Evolutionary conservation across 306 rosid genomes (phyloP).

Genomic region (Sicyos edulis): DNA sequence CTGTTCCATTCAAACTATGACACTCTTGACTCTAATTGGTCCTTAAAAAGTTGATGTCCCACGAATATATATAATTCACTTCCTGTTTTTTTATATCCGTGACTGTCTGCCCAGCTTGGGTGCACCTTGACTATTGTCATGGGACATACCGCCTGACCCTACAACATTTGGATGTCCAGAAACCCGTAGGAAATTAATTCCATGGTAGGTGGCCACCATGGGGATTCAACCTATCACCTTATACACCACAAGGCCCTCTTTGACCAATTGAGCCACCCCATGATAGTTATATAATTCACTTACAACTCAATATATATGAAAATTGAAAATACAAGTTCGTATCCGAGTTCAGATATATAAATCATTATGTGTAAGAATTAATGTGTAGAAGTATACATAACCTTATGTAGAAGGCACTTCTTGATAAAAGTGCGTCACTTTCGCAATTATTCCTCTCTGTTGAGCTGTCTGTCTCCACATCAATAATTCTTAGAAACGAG

Average conservation of each 20-base stretch:
- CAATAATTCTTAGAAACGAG: not conserved
- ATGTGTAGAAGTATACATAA: not conserved
- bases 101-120: too few relatives aligned
- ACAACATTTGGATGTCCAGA: too few relatives aligned
- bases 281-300: not conserved
- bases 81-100: too few relatives aligned
- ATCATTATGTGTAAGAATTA: not conserved
- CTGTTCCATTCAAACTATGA: constrained; percentile 4
- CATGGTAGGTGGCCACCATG: too few relatives aligned
- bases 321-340: not conserved
- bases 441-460: not conserved
- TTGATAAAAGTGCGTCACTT: not conserved
- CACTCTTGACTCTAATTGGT: constrained; percentile 9
- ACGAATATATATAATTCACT: not conserved
- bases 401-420: not conserved
- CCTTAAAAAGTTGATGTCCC: not conserved
- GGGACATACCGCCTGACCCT: too few relatives aligned
- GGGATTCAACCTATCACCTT: too few relatives aligned
- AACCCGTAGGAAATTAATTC: too few relatives aligned
- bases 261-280: too few relatives aligned
- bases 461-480: not conserved
- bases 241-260: too few relatives aligned
- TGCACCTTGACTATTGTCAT: too few relatives aligned
- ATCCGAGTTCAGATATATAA: not conserved
- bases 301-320: not conserved